phyloP scores from a whole-genome alignment of 192 early-diverging fungal genomes.

The Entrophospora sp. region DNA sequence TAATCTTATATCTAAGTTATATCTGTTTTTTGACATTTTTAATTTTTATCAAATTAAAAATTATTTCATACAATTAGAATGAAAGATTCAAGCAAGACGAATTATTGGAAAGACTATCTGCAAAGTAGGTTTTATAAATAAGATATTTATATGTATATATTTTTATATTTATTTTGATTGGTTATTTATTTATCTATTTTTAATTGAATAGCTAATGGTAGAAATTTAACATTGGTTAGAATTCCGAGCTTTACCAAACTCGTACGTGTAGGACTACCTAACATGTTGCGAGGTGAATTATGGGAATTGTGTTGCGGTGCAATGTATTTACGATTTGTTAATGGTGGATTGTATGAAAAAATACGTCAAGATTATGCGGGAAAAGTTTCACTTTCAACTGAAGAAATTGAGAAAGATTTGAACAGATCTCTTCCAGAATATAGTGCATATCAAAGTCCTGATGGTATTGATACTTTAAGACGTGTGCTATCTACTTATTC shows the following conservation, averaged over 20 bases:
- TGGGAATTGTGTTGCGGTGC: slow-evolving; percentile 91
- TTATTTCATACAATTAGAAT: neutral
- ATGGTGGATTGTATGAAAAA: slow-evolving; percentile 72
- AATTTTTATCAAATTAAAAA: neutral
- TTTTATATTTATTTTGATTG: neutral
- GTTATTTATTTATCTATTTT: too few species aligned
- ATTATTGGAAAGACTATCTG: slow-evolving; percentile 70
- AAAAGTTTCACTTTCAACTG: slow-evolving; percentile 66
- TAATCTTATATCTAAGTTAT: slow-evolving; percentile 21
- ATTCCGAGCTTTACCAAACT: slow-evolving; percentile 78
- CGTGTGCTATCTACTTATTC: slow-evolving; percentile 84
- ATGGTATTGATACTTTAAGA: slow-evolving; percentile 91
- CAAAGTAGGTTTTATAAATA: slow-evolving; percentile 33
- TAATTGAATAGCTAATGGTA: slow-evolving; percentile 62
- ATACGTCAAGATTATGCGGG: slow-evolving; percentile 63
- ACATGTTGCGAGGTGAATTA: slow-evolving; percentile 80
- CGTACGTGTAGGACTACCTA: slow-evolving; percentile 84
- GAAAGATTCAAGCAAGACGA: slow-evolving; percentile 60
- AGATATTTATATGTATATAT: neutral
- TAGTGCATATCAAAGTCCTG: slow-evolving; percentile 75
- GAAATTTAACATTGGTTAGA: slow-evolving; percentile 79
- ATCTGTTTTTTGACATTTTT: neutral
- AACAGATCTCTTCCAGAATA: slow-evolving; percentile 93
- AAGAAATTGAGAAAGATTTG: slow-evolving; percentile 96
- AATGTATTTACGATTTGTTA: slow-evolving; percentile 77